A percentile compares a stretch with the other conserved stretches of the same genome.
These are phyloP conservation scores for Gyromitra esculenta DNA, from an alignment of 2,329 filamentous ascomycete species.

Conservation along the genomic window DNA sequence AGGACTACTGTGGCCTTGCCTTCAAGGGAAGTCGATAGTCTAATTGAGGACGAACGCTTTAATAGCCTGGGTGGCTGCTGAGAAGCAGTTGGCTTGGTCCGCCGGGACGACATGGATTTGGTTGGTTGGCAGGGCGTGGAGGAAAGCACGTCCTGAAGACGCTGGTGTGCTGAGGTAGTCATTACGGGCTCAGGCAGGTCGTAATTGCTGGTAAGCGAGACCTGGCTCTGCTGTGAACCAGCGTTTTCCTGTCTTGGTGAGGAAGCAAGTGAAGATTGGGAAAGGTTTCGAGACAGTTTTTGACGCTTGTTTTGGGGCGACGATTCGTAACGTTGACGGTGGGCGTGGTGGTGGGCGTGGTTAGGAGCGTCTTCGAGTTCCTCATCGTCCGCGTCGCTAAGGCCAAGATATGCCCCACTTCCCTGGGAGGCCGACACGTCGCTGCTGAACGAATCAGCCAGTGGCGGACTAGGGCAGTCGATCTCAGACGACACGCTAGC, in stretches of 20 bases:
- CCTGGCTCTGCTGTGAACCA: slow-evolving; percentile 18
- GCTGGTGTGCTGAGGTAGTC: slow-evolving; percentile 52
- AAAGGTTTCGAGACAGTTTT: slow-evolving; percentile 23
- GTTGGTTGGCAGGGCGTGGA: slow-evolving; percentile 41
- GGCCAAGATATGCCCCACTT: slow-evolving; percentile 46
- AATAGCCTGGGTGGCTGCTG: slow-evolving; percentile 54
- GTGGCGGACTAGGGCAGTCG: slow-evolving; percentile 38
- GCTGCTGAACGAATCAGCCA: slow-evolving; percentile 40
- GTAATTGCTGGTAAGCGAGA: slow-evolving; percentile 35
- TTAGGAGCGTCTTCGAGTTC: slow-evolving; percentile 16
- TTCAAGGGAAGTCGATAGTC: slow-evolving; percentile 57
- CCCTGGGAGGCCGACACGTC: slow-evolving; percentile 48
- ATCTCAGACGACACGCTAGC: slow-evolving; percentile 44
- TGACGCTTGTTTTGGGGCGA: slow-evolving; percentile 34
- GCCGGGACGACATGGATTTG: slow-evolving; percentile 48
- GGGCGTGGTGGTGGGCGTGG: neutral
- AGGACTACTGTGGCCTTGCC: slow-evolving; percentile 57
- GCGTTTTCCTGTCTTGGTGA: slow-evolving; percentile 17
- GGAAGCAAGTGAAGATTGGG: slow-evolving; percentile 27
- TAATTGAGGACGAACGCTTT: slow-evolving; percentile 55
- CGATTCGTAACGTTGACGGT: slow-evolving; percentile 28
- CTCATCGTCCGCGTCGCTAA: slow-evolving; percentile 47
- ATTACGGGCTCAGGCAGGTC: slow-evolving; percentile 45
- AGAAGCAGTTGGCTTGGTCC: slow-evolving; percentile 37
- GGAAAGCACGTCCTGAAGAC: slow-evolving; percentile 53